Evolutionary conservation across 192 early-diverging fungal species (phyloP).

Genomic region (Backusella mclennaniae): DNA sequence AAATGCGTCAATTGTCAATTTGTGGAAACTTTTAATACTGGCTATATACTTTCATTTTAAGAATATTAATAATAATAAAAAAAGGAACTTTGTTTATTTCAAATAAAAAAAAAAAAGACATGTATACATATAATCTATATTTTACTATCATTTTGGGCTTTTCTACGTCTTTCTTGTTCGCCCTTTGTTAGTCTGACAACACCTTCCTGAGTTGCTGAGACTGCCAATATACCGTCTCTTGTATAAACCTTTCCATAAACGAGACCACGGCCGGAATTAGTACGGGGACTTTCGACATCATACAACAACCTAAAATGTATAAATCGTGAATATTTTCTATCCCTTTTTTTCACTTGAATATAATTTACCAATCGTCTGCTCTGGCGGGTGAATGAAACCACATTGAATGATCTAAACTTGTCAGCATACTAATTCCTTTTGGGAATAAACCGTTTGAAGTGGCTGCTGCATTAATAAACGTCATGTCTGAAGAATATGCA

Average conservation of each 20-base stretch:
- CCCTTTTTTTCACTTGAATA: constrained; percentile 1
- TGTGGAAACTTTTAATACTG: constrained; percentile 64
- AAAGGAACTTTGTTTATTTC: neutral
- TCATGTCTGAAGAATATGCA: constrained; percentile 57
- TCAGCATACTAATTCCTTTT: constrained; percentile 49
- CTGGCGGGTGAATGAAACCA: constrained; percentile 89
- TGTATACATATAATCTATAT: neutral
- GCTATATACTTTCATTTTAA: too few relatives aligned
- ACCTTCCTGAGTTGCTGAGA: constrained; percentile 85
- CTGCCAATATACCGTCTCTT: constrained; percentile 74
- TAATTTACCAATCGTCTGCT: constrained; percentile 78
- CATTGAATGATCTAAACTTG: constrained; percentile 68
- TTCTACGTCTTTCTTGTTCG: constrained; percentile 14
- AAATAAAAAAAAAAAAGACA: neutral
- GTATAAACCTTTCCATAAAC: constrained; percentile 76
- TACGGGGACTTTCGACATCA: constrained; percentile 72
- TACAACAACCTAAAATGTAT: constrained; percentile 59
- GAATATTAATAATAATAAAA: neutral
- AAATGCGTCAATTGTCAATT: constrained; percentile 89
- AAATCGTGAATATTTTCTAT: too few relatives aligned
- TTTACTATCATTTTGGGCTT: neutral
- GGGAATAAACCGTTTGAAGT: constrained; percentile 12
- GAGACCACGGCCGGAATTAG: constrained; percentile 69
- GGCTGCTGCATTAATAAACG: constrained; percentile 45
- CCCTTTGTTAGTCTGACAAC: constrained; percentile 53